Evolutionary conservation across 805 yeast species (phyloP), one percentile per base, ranked within the genome.

Genomic region (Debaryomyces tyrocola): DNA sequence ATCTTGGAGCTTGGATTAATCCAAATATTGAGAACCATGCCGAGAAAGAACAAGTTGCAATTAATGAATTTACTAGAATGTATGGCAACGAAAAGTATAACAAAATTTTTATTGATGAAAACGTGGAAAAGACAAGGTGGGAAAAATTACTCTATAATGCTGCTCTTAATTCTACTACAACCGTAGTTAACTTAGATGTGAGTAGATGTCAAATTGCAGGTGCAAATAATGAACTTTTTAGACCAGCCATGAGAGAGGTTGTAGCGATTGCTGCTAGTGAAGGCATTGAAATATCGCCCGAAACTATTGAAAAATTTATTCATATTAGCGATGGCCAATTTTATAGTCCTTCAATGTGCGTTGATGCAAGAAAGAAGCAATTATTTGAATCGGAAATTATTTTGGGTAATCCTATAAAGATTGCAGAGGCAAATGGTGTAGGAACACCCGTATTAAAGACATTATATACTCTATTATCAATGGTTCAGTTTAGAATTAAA

Each of bases 161-260:
- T 2, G 68, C 62, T 11, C 54, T 66, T 48, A 71, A 70, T 55
- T 59, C 74, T 18, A 60, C 62, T 9, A 61, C 73, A 28, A 62
- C 73, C 6, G 51, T 70, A 31, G 62, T 60, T 24, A 63, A 60
- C 27, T 44, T 67, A 15, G 77, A 72, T 49, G 66, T 65, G 2
- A 56, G 59, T 36, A 55, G 75, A 43, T 60, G 70, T 38, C 75
- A 69, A 45, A 69, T 70, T 12, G 60, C 54, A 37, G 60, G 58
- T 14, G 70, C 63, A 10, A 67, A 64, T 47, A 60, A 62, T 11
- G 45, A 54, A 0, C 48, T 72, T 15, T 59, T 72, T 39, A 47
- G 55, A 17, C 89, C 88, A 3, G 85, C 87, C 0, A 85, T 85
- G 90, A 63, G 70, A 33, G 95, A 87, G 62, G 73, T 87, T 14